Conservation (phyloP, 176 grass and related monocot species). For the Oryza rufipogon region DNA sequence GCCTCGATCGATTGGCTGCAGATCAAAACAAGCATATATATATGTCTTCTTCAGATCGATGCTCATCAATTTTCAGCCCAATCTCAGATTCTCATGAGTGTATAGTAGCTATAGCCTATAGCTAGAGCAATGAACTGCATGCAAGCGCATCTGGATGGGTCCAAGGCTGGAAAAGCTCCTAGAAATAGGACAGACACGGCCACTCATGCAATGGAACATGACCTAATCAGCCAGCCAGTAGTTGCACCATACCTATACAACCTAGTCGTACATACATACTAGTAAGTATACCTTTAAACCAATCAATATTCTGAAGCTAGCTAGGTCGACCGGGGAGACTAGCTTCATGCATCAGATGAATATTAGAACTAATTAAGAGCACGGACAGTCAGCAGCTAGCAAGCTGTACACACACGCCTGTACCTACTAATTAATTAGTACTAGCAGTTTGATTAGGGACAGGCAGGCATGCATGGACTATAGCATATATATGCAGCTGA, state of each 20-base stretch:
- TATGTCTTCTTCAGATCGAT: neutral
- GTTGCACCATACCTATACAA: constrained; percentile 49
- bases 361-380: neutral
- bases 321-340: neutral
- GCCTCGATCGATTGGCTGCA: neutral
- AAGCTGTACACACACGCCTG: neutral
- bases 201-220: constrained; percentile 4
- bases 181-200: constrained; percentile 25
- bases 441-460: neutral
- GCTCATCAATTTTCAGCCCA: neutral
- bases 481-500: neutral
- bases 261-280: constrained; percentile 17
- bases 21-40: constrained; percentile 10
- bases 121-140: neutral
- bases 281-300: neutral
- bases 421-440: constrained; percentile 24
- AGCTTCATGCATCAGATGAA: neutral
- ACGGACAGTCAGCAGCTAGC: neutral
- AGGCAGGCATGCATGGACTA: neutral
- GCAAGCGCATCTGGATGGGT: constrained; percentile 22
- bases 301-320: neutral
- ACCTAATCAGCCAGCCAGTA: constrained; percentile 41
- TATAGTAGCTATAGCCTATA: neutral
- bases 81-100: neutral
- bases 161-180: constrained; percentile 19